Evolutionary conservation across 2,329 filamentous ascomycete genomes (phyloP).

Genomic region (Diplodia intermedia): DNA sequence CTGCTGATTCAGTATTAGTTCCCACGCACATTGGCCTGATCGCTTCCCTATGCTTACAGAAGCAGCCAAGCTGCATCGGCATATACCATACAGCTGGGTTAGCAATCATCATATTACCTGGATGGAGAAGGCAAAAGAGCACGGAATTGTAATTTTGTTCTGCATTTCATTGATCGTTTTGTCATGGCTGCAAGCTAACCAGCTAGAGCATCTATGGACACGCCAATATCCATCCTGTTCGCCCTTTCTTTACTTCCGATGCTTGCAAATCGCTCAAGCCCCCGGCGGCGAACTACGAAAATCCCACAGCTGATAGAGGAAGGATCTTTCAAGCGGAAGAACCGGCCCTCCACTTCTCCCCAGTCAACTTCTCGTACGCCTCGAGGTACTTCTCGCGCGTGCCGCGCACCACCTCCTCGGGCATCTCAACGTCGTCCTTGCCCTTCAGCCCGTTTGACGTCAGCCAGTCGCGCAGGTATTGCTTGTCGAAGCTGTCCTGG

Average conservation of each 20-base stretch:
- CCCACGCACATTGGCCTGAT: too few relatives aligned
- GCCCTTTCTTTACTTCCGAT: not conserved
- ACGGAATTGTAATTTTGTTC: too few relatives aligned
- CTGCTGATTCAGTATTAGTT: too few relatives aligned
- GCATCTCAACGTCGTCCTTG: constrained; percentile 74
- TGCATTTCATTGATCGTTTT: not conserved
- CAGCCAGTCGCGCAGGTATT: constrained; percentile 79
- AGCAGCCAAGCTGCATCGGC: too few relatives aligned
- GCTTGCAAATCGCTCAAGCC: too few relatives aligned
- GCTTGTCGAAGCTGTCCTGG: constrained; percentile 87
- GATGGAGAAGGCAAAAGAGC: too few relatives aligned
- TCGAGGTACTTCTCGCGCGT: constrained; percentile 78
- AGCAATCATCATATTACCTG: too few relatives aligned
- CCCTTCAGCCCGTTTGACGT: constrained; percentile 75
- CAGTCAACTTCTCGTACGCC: constrained; percentile 74
- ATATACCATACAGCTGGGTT: too few relatives aligned
- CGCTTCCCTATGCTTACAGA: too few relatives aligned
- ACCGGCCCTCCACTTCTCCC: constrained; percentile 45
- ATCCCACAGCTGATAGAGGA: too few relatives aligned
- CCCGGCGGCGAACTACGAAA: too few relatives aligned
- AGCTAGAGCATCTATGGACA: not conserved
- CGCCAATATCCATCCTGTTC: not conserved
- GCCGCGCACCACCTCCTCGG: constrained; percentile 70
- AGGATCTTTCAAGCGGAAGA: not conserved
- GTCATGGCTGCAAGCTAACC: not conserved